Evolutionary conservation across 2,329 filamentous ascomycete species (phyloP).

Genomic region (Pseudogymnoascus sp.): DNA sequence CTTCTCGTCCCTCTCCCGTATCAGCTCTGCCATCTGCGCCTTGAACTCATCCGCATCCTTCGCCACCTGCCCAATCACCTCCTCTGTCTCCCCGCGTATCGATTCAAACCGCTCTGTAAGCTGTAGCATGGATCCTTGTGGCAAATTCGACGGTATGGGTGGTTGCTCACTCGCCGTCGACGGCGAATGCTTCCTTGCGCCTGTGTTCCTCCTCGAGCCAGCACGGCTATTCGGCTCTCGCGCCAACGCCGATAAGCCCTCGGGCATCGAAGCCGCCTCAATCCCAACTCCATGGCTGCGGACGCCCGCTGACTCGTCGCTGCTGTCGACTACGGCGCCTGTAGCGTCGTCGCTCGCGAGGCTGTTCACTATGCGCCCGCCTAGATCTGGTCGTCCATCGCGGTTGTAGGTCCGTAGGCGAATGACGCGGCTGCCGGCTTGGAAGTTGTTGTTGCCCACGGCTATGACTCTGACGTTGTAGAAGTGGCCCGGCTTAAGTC

Average conservation of each 20-base stretch:
- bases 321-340: conserved; percentile 34
- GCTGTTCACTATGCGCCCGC: conserved; percentile 47
- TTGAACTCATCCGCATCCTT: conserved; percentile 66
- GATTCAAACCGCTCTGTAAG: conserved; percentile 74
- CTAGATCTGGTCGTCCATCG: conserved; percentile 54
- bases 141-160: conserved; percentile 40
- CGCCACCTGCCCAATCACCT: conserved; percentile 59
- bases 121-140: conserved; percentile 62
- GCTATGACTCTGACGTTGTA: conserved; percentile 93
- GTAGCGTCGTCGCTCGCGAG: conserved; percentile 45
- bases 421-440: conserved; percentile 77
- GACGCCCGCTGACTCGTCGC: conserved; percentile 35
- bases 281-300: conserved; percentile 44
- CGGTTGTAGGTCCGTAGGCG: conserved; percentile 68
- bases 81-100: conserved; percentile 76
- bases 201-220: conserved; percentile 53
- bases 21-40: conserved; percentile 56
- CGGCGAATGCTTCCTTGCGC: conserved; percentile 69
- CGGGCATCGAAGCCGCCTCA: conserved; percentile 54
- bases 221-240: conserved; percentile 55
- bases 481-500: conserved; percentile 75
- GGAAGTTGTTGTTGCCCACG: conserved; percentile 85
- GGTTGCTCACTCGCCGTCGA: conserved; percentile 52
- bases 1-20: conserved; percentile 71
- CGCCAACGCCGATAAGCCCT: conserved; percentile 50